A percentile compares a stretch with the other conserved stretches of the same genome.
Conservation (phyloP, 1,139 yeast species). For the Suhomyces choctaworum region DNA sequence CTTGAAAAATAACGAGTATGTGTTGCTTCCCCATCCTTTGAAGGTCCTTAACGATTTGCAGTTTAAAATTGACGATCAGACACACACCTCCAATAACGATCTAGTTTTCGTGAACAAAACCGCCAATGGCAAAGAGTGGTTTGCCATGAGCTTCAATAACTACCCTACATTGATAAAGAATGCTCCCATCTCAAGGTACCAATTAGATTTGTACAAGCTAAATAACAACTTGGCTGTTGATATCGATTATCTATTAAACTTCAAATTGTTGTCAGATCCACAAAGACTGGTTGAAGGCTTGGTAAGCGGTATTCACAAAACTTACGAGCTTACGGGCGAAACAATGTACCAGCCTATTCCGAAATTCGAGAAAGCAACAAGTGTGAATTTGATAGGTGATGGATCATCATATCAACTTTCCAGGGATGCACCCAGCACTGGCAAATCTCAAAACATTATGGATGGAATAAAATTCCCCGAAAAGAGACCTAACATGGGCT, state of each 20-base stretch:
- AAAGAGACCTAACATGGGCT: conserved; percentile 11
- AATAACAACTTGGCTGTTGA: conserved; percentile 17
- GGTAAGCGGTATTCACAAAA: conserved; percentile 54
- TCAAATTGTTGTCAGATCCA: conserved; percentile 19
- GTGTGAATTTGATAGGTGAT: conserved; percentile 12
- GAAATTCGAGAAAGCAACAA: conserved; percentile 23
- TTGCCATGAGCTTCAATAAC: conserved; percentile 74
- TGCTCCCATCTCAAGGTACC: conserved; percentile 70
- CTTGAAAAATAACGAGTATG: conserved; percentile 30
- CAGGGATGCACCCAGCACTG: conserved; percentile 18
- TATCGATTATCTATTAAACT: conserved; percentile 18
- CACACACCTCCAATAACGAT: conserved; percentile 30
- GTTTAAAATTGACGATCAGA: conserved; percentile 23
- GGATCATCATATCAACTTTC: conserved; percentile 6
- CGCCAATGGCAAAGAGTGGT: conserved; percentile 68
- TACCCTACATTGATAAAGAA: conserved; percentile 81
- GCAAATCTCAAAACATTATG: conserved; percentile 22
- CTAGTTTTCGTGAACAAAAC: conserved; percentile 67
- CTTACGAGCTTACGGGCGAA: conserved; percentile 33
- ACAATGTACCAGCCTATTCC: conserved; percentile 42
- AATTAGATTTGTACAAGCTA: conserved; percentile 35
- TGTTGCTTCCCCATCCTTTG: conserved; percentile 68
- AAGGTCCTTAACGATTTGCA: conserved; percentile 42
- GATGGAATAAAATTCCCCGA: conserved; percentile 41
- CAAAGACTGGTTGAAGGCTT: conserved; percentile 30